A percentile compares a stretch with the other conserved stretches of the same genome.
Conservation (phyloP, 805 yeast genomes). For the Sugiyamaella smithiae region DNA sequence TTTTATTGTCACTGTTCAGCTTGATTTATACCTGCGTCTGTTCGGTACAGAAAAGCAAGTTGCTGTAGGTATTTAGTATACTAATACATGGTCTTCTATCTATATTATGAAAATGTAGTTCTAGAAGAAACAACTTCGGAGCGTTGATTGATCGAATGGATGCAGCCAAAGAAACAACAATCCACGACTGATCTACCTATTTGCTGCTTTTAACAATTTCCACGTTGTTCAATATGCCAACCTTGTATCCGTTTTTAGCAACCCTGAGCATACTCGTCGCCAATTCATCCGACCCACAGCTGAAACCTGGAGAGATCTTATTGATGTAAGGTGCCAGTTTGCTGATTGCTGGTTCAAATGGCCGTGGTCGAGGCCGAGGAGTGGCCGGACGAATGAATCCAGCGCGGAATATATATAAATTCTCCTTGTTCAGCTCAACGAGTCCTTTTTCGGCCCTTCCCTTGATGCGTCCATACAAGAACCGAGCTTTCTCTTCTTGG, state of each 20-base stretch:
- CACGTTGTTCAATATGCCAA: too few relatives aligned
- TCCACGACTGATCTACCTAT: too few relatives aligned
- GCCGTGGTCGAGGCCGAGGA: not conserved
- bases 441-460: slow-evolving; percentile 8
- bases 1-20: too few relatives aligned
- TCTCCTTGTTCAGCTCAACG: not conserved
- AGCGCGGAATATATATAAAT: not conserved
- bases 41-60: too few relatives aligned
- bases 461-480: slow-evolving; percentile 4
- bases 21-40: too few relatives aligned
- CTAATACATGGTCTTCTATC: too few relatives aligned
- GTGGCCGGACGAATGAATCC: not conserved
- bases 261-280: not conserved
- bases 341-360: not conserved
- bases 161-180: too few relatives aligned
- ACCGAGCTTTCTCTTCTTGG: slow-evolving; percentile 3
- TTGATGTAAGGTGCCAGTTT: not conserved
- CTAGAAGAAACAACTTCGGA: too few relatives aligned
- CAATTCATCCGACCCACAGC: not conserved
- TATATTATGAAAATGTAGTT: too few relatives aligned
- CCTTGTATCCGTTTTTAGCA: not conserved
- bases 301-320: not conserved
- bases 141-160: too few relatives aligned
- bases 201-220: too few relatives aligned
- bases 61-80: too few relatives aligned